These are phyloP conservation scores for Ceratopteris richardii DNA, from an alignment of 75 land plant genomes.

Conservation along the genomic window DNA sequence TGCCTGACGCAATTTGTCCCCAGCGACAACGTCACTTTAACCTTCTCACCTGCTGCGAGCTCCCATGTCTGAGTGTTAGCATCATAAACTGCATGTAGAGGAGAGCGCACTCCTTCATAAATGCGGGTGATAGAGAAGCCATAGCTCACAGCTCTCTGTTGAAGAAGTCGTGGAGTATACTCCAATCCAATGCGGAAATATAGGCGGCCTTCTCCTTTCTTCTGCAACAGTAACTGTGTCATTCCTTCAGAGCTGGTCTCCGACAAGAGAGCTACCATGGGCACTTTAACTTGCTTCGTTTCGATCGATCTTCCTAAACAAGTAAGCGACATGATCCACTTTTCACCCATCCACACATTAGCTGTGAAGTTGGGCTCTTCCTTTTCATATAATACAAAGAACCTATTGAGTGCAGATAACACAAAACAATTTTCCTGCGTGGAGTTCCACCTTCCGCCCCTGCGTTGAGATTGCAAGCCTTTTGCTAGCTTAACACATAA, in stretches of 20 bases:
- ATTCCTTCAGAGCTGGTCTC: background rate
- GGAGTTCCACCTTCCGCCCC: background rate
- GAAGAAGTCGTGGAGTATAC: background rate
- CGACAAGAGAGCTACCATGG: background rate
- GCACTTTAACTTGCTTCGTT: background rate
- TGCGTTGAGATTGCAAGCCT: conserved; percentile 3
- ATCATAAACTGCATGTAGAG: background rate
- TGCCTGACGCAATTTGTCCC: background rate
- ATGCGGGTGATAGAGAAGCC: background rate
- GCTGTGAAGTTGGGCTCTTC: background rate
- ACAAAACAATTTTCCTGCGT: conserved; percentile 1
- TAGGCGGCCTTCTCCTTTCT: background rate
- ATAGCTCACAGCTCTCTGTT: background rate
- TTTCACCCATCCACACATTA: background rate
- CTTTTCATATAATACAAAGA: background rate
- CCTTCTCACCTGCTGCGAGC: background rate
- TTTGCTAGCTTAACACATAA: background rate
- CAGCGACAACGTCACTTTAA: background rate
- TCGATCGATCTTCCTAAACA: background rate
- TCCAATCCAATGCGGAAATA: conserved; percentile 2
- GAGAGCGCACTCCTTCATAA: background rate
- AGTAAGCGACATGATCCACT: background rate
- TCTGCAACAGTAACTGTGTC: background rate
- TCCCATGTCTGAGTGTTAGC: background rate
- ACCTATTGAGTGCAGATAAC: background rate